Conservation (phyloP, 768 basidiomycete species). For the Floccularia luteovirens region DNA sequence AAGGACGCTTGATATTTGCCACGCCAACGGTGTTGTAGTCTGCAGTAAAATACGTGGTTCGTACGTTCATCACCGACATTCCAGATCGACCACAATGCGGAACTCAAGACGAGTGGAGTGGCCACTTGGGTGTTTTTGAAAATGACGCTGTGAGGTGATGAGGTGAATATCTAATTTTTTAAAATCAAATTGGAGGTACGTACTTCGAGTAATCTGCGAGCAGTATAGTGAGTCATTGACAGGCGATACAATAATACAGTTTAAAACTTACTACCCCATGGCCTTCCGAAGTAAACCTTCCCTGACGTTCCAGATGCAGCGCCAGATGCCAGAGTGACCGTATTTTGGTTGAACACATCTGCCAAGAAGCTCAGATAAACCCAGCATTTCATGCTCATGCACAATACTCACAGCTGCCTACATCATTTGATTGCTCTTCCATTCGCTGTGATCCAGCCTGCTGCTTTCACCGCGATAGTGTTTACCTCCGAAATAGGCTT, state of each 20-base stretch:
- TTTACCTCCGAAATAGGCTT: conserved; percentile 42
- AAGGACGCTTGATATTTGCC: conserved; percentile 22
- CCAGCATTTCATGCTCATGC: background rate
- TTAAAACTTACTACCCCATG: conserved; percentile 31
- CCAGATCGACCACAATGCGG: conserved; percentile 40
- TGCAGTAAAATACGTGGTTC: conserved; percentile 32
- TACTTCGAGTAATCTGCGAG: conserved; percentile 20
- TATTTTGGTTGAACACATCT: conserved; percentile 39
- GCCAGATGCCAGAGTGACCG: conserved; percentile 30
- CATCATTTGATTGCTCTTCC: conserved; percentile 38
- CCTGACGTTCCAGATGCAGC: conserved; percentile 23
- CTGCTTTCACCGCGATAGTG: conserved; percentile 34
- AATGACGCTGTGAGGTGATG: conserved; percentile 23
- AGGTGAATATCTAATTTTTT: background rate
- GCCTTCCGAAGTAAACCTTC: conserved; percentile 31
- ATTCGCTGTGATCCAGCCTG: conserved; percentile 40
- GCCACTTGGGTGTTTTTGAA: conserved; percentile 36
- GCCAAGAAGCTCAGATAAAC: conserved; percentile 24
- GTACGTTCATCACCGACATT: conserved; percentile 24
- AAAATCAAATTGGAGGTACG: conserved; percentile 3
- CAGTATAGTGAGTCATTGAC: background rate
- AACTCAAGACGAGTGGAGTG: conserved; percentile 28
- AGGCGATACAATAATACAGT: background rate
- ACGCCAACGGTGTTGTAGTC: conserved; percentile 36
- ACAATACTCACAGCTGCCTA: conserved; percentile 32